Evolutionary conservation across 2,329 filamentous ascomycete genomes (phyloP), one percentile per base, ranked within the genome.

Genomic region (Ascochyta viciae-villosae): DNA sequence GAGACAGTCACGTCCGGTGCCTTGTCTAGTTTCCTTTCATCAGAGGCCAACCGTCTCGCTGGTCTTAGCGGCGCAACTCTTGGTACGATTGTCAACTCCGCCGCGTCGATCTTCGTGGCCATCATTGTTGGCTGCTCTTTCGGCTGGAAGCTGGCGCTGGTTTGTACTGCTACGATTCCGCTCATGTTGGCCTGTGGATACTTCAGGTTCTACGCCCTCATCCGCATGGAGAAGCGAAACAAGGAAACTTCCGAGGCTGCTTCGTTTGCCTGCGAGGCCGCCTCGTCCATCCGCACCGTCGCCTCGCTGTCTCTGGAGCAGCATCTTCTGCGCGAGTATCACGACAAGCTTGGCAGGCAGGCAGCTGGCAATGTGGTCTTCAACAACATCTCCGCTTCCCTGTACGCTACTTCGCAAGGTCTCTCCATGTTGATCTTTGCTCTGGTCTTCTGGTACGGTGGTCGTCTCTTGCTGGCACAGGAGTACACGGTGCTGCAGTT

Each of bases 281-380:
- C 95, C 23, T 93, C 91, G 1, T 91, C 93, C 5, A 97, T 98
- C 65, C 90, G 94, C 50, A 98, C 95, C 4, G 94, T 98, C n/a
- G 94, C 93, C 4, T 90, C 92, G 2, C 83, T 98, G 34, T 97
- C 93, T 0, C 87, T 94, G 7, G 95, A 99, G 77, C 77, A 84
- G 0, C 91, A 96, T 70, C 91, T 98, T 1, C 84, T 91, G 65
- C 68, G 76, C 3, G 82, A 89, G 48, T 99, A 98, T 76, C 87
- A 87, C 53, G 70, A 78, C 0, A 88, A 90, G 37, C 84, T 98
- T 12, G 85, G 83, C 0, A 71, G 70, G 0, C 94, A 98, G 74
- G 87, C 87, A 48, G 83, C 81, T 40, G 81, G 81, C 42, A 93
- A 89, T 60, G 75, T 96, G 41, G 81, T 83, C 2, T 95, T 91